These are phyloP conservation scores for Salix exigua DNA, from an alignment of 345 rosid genomes.

Conservation along the genomic window DNA sequence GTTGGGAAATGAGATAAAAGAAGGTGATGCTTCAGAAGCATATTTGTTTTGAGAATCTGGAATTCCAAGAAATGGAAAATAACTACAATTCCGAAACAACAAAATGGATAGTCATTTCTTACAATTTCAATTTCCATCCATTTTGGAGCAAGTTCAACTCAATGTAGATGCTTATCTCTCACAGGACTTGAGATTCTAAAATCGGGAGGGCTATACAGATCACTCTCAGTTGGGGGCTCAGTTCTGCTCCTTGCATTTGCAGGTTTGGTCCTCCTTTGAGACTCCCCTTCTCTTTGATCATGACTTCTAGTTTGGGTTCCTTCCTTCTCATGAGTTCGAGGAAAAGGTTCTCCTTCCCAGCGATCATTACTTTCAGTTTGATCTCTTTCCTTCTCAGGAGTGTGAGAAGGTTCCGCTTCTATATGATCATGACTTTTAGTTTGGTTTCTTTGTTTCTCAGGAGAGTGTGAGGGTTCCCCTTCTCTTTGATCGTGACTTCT, in stretches of 20 bases:
- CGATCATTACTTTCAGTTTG: no score
- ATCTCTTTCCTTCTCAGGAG: no score
- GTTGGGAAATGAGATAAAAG: background rate
- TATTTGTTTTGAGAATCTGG: background rate
- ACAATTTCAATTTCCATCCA: slow-evolving; percentile 25
- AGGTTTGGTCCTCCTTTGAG: slow-evolving; percentile 21
- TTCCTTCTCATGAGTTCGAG: slow-evolving; percentile 17
- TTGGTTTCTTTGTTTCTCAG: no score
- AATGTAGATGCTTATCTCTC: slow-evolving; percentile 24
- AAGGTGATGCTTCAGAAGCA: background rate
- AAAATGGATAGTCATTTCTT: slow-evolving; percentile 21
- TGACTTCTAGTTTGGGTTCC: slow-evolving; percentile 9
- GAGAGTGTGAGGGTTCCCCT: no score
- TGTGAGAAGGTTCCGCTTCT: slow-evolving; percentile 10
- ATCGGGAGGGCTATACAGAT: slow-evolving; percentile 23
- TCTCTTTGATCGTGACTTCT: background rate
- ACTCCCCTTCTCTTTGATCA: slow-evolving; percentile 15
- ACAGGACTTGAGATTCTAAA: slow-evolving; percentile 5
- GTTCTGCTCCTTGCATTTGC: slow-evolving; percentile 54
- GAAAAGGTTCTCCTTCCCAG: slow-evolving; percentile 38
- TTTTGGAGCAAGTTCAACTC: slow-evolving; percentile 12
- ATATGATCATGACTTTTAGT: no score
- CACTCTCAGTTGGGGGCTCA: slow-evolving; percentile 23
- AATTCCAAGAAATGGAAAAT: slow-evolving; percentile 2
- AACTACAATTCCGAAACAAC: slow-evolving; percentile 11